Conservation (phyloP, 1,284 basidiomycete genomes). For the Somion occarium region DNA sequence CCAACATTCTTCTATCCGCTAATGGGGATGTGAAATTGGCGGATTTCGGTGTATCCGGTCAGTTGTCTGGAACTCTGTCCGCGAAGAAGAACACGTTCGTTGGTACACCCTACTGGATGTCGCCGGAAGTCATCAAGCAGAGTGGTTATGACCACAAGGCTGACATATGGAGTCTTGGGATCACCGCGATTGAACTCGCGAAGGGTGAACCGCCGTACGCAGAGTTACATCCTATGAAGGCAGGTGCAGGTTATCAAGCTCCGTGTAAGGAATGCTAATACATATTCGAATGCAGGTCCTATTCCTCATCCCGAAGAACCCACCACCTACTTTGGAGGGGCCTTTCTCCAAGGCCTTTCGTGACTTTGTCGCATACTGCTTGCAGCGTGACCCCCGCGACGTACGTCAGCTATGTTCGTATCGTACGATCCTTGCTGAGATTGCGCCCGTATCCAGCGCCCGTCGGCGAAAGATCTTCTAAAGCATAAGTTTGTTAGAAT, state of each 20-base stretch:
- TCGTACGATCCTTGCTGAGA: not conserved
- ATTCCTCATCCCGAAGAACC: conserved; percentile 97
- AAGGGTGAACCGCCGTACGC: conserved; percentile 98
- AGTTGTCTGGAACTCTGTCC: conserved; percentile 89
- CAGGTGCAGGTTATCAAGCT: conserved; percentile 23
- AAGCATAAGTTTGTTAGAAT: conserved; percentile 95
- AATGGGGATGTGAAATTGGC: conserved; percentile 98
- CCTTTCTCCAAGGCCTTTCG: conserved; percentile 90
- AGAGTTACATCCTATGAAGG: conserved; percentile 98
- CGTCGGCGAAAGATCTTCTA: conserved; percentile 89
- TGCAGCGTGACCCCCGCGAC: conserved; percentile 91
- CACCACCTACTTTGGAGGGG: conserved; percentile 84
- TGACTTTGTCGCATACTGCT: conserved; percentile 90
- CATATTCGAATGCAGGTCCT: conserved; percentile 57
- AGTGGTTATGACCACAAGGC: conserved; percentile 99
- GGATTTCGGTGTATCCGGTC: conserved; percentile 99
- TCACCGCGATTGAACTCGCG: conserved; percentile 96
- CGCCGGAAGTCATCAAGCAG: conserved; percentile 99
- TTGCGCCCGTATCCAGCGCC: conserved; percentile 62
- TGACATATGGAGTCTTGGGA: conserved; percentile 96
- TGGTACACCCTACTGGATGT: conserved; percentile 99
- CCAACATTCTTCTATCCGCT: conserved; percentile 91
- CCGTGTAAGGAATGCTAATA: not conserved
- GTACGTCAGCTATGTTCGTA: too few relatives aligned
- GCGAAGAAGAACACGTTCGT: conserved; percentile 99